Base-by-base conservation (phyloP, 257 asterid species). In the Plantago ovata region DNA sequence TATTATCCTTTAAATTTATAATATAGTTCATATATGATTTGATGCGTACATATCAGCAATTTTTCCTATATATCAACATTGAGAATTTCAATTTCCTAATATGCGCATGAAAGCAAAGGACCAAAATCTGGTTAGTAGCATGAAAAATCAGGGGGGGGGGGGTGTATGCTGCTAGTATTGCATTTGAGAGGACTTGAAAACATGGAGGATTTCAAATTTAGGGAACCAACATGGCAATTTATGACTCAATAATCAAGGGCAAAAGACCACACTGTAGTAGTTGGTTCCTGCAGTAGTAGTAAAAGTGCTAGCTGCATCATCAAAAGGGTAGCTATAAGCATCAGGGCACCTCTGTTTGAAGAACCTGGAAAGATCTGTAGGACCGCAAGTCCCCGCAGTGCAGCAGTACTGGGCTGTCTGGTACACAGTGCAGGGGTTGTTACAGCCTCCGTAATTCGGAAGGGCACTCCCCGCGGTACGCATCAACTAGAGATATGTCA, bases 401-500 rank as follows among this genome's bases (percentile, higher is more conserved):
- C 84, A 80, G 64, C 82, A 83, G 48, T 65, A 83, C 20, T 70
- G 9, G 2, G 54, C 13, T 0, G 77, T 80, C 32, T 40, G 70
- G 23, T 51, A 77, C 11, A 68, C 79, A 0, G 81, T 75, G 61
- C 87, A 83, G 0, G 87, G 82, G 20, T 79, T 80, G 58, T 80
- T 72, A 54, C 86, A 80, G 0, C 87, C 83, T 0, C 81, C 60
- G 74, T 36, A 77, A 68, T 44, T 45, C 0, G 3, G 6, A 3
- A 0, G 84, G 90, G n/a, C 90, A 82, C 56, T 82, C 80, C 2
- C 77, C 75, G 8, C 84, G 80, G 71, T 80, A 87, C 1, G 94
- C 91, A 6, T 84, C 96, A 3, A 82, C 75, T 0, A 78, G 55
- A 1, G 94, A 87, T 3, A 84, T 82, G 44, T 87, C 92, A 38